phyloP scores from a whole-genome alignment of 2,329 filamentous ascomycete species.

The Stachybotrys echinatus region DNA sequence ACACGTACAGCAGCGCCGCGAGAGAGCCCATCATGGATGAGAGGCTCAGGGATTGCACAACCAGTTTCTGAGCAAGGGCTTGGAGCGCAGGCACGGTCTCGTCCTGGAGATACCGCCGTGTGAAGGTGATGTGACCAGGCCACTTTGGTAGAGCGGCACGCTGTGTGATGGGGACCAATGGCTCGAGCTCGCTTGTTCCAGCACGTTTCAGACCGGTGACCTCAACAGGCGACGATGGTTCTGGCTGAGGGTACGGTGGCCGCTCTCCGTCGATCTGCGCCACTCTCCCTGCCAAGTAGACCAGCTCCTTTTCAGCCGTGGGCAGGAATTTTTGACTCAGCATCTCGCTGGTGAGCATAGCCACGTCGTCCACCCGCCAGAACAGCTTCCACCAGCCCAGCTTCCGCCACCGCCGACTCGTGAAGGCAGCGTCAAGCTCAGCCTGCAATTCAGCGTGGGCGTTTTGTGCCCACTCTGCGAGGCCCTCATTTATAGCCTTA shows the following conservation, averaged over 20 bases:
- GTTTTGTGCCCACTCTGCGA: conserved; percentile 69
- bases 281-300: conserved; percentile 76
- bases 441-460: conserved; percentile 81
- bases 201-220: conserved; percentile 15
- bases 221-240: conserved; percentile 12
- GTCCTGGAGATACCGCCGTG: conserved; percentile 61
- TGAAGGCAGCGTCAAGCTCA: conserved; percentile 72
- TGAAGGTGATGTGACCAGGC: conserved; percentile 69
- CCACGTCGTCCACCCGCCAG: conserved; percentile 90
- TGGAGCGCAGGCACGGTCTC: conserved; percentile 67
- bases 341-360: conserved; percentile 75
- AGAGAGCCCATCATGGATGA: conserved; percentile 56
- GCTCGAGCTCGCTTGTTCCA: conserved; percentile 17
- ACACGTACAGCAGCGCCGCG: conserved; percentile 51
- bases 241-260: conserved; percentile 29
- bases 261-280: conserved; percentile 36
- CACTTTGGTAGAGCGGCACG: conserved; percentile 43
- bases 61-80: conserved; percentile 66
- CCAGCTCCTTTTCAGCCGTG: conserved; percentile 71
- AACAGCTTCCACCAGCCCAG: conserved; percentile 93
- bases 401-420: conserved; percentile 70
- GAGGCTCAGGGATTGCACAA: conserved; percentile 70
- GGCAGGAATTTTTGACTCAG: conserved; percentile 72
- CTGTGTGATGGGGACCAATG: conserved; percentile 14
- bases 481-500: conserved; percentile 47